phyloP scores from a whole-genome alignment of 768 basidiomycete species.

The Mrakia gelida region DNA sequence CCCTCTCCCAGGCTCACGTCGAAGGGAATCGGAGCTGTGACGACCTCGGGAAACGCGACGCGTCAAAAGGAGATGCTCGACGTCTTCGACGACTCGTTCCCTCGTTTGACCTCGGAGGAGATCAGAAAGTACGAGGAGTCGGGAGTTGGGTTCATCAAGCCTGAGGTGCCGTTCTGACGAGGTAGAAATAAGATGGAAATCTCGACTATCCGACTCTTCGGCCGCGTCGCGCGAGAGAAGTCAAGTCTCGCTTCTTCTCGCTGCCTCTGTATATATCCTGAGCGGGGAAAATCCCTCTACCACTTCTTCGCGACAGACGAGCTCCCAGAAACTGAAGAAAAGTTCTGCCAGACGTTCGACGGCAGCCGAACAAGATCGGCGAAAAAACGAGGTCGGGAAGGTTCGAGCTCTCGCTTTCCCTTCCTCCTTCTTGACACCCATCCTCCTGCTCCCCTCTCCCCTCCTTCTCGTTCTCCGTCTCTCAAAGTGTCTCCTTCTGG shows the following conservation, averaged over 20 bases:
- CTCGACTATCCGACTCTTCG: not conserved
- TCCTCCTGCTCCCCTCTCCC: not conserved
- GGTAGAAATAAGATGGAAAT: not conserved
- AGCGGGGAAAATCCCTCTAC: no score
- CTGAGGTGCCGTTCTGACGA: not conserved
- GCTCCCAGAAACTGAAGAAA: no score
- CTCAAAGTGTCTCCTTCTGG: conserved; percentile 17
- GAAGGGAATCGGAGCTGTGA: conserved; percentile 29
- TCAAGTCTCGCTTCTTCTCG: no score
- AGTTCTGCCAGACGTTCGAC: no score
- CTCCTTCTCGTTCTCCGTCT: not conserved
- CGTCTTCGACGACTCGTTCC: conserved; percentile 17
- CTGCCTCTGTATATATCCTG: no score
- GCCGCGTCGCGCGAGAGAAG: not conserved
- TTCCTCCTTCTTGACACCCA: no score
- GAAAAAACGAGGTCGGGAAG: no score
- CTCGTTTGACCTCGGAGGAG: conserved; percentile 10
- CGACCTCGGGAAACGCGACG: conserved; percentile 22
- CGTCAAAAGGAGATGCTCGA: conserved; percentile 24
- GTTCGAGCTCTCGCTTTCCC: no score
- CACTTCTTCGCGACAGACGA: no score
- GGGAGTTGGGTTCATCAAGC: not conserved
- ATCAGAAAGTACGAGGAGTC: conserved; percentile 20
- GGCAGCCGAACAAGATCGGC: no score
- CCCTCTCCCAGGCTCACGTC: not conserved